Evolutionary conservation across 2,329 filamentous ascomycete species (phyloP), one percentile per base, ranked within the genome.

Genomic region (Penicillium corylophilum): DNA sequence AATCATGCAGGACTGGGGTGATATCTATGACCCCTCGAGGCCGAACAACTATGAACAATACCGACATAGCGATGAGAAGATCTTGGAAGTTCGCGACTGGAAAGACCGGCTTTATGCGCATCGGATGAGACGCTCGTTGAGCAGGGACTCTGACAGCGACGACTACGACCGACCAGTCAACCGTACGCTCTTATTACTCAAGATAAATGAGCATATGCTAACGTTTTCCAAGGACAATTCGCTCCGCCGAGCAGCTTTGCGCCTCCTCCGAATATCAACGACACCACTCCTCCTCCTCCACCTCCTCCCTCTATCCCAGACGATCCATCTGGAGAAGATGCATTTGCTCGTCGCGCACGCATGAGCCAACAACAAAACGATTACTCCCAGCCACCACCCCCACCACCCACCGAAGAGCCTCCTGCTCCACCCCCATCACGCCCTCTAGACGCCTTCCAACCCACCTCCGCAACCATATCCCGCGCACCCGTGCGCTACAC

Each of bases 11-110:
- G 86, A 95, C 66, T 96, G 91, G 91, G 88, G 95, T 68, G 90
- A 95, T 68, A 82, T 94, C 22, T 96, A 96, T 69, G 92, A 96
- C 64, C 89, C 90, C 1, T 79, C 87, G 10, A 78, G 88, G 35
- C 91, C 92, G 8, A 95, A 89, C 36, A 91, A 86, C 60, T 88
- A 93, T 44, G 88, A 92, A 49, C 88, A 93, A 65, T 96, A 94
- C 67, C 82, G 89, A 53, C 80, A 85, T 54, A 94, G 90, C 64
- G 90, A 95, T 52, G 91, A 95, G 73, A 87, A 89, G 66, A 83
- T 92, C 53, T 77, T 82, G 16, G 90, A 95, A 67, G 82, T 91
- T 3, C 81, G 83, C 51, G 90, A 95, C 63, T 96, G 92, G 92
- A 95, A 92, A 68, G 83, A 86, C 36, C 75, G 88, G 33, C 77